phyloP scores from a whole-genome alignment of 495 filamentous ascomycete species.

The Penicillium bovifimosum region DNA sequence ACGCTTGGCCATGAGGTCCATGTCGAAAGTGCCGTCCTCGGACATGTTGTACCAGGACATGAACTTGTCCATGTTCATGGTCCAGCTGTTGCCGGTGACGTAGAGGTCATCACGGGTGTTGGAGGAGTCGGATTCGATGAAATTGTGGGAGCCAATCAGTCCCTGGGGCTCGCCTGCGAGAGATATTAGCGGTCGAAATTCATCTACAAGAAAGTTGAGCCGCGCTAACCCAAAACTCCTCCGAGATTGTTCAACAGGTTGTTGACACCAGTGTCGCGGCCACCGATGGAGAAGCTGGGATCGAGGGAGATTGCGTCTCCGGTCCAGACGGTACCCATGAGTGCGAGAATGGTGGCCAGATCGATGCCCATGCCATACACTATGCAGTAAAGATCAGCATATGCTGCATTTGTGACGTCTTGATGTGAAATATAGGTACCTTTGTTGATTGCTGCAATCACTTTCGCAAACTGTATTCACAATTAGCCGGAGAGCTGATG shows the following conservation, averaged over 20 bases:
- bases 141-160: conserved; percentile 50
- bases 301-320: conserved; percentile 39
- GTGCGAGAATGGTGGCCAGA: conserved; percentile 43
- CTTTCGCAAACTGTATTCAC: conserved; percentile 18
- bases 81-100: conserved; percentile 37
- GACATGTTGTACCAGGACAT: conserved; percentile 35
- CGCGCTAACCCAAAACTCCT: conserved; percentile 21
- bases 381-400: conserved; percentile 2
- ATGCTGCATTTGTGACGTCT: not conserved
- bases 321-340: conserved; percentile 48
- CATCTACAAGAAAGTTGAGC: not conserved
- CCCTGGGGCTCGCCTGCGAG: conserved; percentile 34
- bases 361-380: conserved; percentile 50
- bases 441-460: conserved; percentile 27
- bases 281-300: conserved; percentile 39
- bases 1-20: conserved; percentile 33
- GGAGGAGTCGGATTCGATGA: conserved; percentile 52
- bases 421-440: conserved; percentile 8
- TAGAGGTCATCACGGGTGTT: conserved; percentile 50
- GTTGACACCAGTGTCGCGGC: conserved; percentile 25
- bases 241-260: conserved; percentile 26
- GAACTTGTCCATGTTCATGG: conserved; percentile 41
- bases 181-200: not conserved
- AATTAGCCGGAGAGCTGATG: conserved; percentile 23
- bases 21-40: conserved; percentile 31